These are phyloP conservation scores for Phaeophleospora eucalypticola DNA, from an alignment of 2,329 filamentous ascomycete species.

Conservation along the genomic window DNA sequence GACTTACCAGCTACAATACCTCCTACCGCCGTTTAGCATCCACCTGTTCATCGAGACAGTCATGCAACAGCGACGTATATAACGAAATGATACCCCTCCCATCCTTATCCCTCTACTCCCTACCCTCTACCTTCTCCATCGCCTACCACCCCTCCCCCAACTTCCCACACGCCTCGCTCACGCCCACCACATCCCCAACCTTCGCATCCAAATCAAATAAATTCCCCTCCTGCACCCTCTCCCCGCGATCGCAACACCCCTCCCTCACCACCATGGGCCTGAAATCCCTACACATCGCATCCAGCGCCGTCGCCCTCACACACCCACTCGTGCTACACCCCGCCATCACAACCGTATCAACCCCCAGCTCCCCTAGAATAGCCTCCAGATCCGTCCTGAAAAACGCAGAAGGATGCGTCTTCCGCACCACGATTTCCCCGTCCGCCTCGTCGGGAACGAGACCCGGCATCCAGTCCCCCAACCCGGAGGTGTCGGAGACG, in stretches of 20 bases:
- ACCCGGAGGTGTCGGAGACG: constrained; percentile 13
- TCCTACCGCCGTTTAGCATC: neutral
- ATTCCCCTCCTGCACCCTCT: constrained; percentile 24
- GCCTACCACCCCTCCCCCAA: constrained; percentile 4
- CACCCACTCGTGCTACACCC: constrained; percentile 25
- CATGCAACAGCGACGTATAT: too few relatives aligned
- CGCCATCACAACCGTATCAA: constrained; percentile 25
- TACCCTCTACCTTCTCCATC: neutral
- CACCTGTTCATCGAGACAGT: too few relatives aligned
- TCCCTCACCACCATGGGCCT: constrained; percentile 23
- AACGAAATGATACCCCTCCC: neutral
- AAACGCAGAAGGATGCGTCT: constrained; percentile 22
- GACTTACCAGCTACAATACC: neutral
- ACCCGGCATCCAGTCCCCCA: constrained; percentile 11
- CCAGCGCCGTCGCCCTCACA: constrained; percentile 23
- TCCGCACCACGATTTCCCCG: constrained; percentile 14
- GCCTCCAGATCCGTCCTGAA: constrained; percentile 21
- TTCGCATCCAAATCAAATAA: constrained; percentile 28
- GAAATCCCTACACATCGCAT: constrained; percentile 23
- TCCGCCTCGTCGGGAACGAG: constrained; percentile 17
- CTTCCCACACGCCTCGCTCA: constrained; percentile 19
- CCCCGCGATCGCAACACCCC: constrained; percentile 23
- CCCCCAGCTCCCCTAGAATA: constrained; percentile 13
- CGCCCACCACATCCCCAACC: constrained; percentile 24
- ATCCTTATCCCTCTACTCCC: neutral